These are phyloP conservation scores for Talaromyces sp. DNA, from an alignment of 2,329 filamentous ascomycete species.

Conservation along the genomic window DNA sequence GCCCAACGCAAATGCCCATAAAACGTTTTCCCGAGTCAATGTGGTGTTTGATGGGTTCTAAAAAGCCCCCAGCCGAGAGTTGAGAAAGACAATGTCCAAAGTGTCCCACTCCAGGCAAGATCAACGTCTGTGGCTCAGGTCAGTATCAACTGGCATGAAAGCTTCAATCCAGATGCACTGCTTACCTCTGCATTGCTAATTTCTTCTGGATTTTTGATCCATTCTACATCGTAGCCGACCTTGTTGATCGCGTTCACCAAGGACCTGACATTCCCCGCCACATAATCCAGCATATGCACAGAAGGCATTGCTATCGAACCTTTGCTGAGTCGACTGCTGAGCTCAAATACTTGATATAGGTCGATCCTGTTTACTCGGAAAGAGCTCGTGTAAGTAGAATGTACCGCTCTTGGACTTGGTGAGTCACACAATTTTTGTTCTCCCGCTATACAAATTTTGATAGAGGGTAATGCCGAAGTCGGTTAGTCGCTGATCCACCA, in stretches of 20 bases:
- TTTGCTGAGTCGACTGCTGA: not conserved
- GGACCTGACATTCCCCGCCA: slow-evolving; percentile 92
- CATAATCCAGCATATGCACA: slow-evolving; percentile 67
- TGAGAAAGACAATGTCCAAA: slow-evolving; percentile 93
- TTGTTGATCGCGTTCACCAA: slow-evolving; percentile 97
- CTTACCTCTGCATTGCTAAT: slow-evolving; percentile 77
- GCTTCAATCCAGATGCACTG: slow-evolving; percentile 15
- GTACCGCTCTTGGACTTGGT: not conserved
- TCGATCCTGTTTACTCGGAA: not conserved
- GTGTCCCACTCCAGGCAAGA: slow-evolving; percentile 93
- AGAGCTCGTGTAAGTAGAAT: not conserved
- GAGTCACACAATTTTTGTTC: slow-evolving; percentile 11
- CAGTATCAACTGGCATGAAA: not conserved
- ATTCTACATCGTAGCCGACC: slow-evolving; percentile 86
- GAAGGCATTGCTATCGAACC: slow-evolving; percentile 38
- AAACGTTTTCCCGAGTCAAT: slow-evolving; percentile 92
- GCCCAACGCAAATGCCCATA: slow-evolving; percentile 93
- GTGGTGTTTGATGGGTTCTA: slow-evolving; percentile 76
- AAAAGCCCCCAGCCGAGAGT: slow-evolving; percentile 74
- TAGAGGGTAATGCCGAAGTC: not conserved
- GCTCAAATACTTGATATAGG: not conserved
- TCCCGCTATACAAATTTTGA: slow-evolving; percentile 3
- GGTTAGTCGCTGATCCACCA: not conserved
- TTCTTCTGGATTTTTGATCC: slow-evolving; percentile 81
- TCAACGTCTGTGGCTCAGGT: slow-evolving; percentile 66